These are phyloP conservation scores for Pseudozyma pruni DNA, from an alignment of 1,284 basidiomycete genomes.

Conservation along the genomic window DNA sequence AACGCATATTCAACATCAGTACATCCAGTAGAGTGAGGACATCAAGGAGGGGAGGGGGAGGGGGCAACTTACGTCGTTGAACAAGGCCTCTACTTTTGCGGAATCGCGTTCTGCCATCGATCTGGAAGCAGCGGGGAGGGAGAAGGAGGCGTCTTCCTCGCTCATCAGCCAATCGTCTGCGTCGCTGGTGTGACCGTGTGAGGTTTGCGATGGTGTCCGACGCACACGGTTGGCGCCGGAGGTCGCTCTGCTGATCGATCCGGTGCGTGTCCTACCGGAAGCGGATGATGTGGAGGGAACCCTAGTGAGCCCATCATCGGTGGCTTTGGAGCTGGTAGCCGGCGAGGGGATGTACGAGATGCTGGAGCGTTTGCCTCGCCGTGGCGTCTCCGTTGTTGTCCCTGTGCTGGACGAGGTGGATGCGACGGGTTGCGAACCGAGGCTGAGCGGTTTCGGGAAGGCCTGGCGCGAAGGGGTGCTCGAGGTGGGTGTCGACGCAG, in stretches of 20 bases:
- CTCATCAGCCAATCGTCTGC: constrained; percentile 53
- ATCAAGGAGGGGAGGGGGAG: neutral
- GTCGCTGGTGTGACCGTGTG: constrained; percentile 15
- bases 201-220: constrained; percentile 19
- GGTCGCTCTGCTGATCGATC: constrained; percentile 20
- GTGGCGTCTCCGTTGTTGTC: constrained; percentile 18
- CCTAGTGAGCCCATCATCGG: constrained; percentile 6
- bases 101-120: constrained; percentile 50
- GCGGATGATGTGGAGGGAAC: constrained; percentile 17
- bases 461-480: constrained; percentile 22
- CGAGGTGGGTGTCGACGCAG: constrained; percentile 1
- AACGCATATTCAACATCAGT: no score
- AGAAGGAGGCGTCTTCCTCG: constrained; percentile 31
- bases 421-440: constrained; percentile 19
- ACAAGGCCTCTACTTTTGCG: constrained; percentile 43
- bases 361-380: constrained; percentile 33
- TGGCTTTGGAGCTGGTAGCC: constrained; percentile 11
- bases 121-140: constrained; percentile 2
- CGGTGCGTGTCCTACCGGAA: constrained; percentile 9
- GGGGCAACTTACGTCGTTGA: constrained; percentile 50
- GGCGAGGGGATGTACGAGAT: constrained; percentile 46
- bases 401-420: neutral
- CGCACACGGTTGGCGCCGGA: constrained; percentile 1
- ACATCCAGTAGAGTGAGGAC: neutral
- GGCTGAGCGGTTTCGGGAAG: constrained; percentile 26